A percentile compares a stretch with the other conserved stretches of the same genome.
phyloP scores from a whole-genome alignment of 2,329 filamentous ascomycete species.

The Bipolaris cookei region DNA sequence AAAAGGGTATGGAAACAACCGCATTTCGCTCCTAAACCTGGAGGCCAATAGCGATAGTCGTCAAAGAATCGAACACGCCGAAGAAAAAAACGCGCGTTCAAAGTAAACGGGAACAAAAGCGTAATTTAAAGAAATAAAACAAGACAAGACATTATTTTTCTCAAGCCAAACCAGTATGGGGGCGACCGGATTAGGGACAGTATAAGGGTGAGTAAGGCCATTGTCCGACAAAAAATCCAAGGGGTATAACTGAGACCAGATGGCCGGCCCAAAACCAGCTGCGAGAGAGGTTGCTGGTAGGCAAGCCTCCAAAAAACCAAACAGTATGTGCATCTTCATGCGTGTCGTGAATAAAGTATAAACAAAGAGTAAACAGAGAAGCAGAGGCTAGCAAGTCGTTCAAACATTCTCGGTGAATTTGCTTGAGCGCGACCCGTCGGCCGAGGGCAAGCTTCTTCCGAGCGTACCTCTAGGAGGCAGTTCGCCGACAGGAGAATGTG shows the following conservation, averaged over 20 bases:
- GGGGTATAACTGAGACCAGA: constrained; percentile 33
- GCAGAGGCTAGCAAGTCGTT: constrained; percentile 22
- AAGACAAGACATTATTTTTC: constrained; percentile 31
- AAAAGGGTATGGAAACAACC: constrained; percentile 22
- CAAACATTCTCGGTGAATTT: constrained; percentile 57
- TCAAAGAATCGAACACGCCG: constrained; percentile 13
- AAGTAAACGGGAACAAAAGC: too few species aligned
- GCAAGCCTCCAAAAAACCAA: constrained; percentile 17
- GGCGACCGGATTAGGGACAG: constrained; percentile 27
- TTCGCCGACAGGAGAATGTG: constrained; percentile 47
- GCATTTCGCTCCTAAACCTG: constrained; percentile 19
- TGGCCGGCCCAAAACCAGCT: constrained; percentile 7
- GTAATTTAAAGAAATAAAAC: not conserved
- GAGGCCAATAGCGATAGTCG: constrained; percentile 5
- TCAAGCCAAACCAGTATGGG: constrained; percentile 1
- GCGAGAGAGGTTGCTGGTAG: constrained; percentile 12
- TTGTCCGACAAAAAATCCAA: constrained; percentile 12
- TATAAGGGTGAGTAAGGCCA: constrained; percentile 24
- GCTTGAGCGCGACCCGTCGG: constrained; percentile 55
- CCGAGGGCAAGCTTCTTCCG: constrained; percentile 53
- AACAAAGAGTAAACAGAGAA: constrained; percentile 28
- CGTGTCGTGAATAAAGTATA: constrained; percentile 31
- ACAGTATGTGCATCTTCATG: constrained; percentile 32
- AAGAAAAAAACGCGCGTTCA: constrained; percentile 4
- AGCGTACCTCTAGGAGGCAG: constrained; percentile 41